Evolutionary conservation across 768 basidiomycete genomes (phyloP), one percentile per base, ranked within the genome.

Genomic region (Cyclocybe cylindracea): DNA sequence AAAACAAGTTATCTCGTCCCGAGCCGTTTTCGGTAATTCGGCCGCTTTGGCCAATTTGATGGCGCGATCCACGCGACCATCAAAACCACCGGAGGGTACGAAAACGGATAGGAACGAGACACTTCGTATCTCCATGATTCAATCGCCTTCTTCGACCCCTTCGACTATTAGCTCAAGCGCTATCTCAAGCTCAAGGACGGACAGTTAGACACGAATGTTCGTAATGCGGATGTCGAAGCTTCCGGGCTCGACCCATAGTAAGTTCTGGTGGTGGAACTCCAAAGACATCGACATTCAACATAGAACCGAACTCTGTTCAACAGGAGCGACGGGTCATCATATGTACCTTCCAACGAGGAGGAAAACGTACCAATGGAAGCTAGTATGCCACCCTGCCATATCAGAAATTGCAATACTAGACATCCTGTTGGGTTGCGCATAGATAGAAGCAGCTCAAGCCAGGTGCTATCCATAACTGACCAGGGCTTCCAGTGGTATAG

Each of bases 311-410:
- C 16, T 16, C 16, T 16, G 16, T 16, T 16, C 16, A 16, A 16
- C 1, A 16, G 16, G 16, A 16, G 16, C 16, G 16, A 16, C 16
- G 16, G 1, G 16, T 16, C 16, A 1, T 1, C 16, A 16, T 16
- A 16, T 16, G 16, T 16, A 16, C 16, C 16, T 16, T 16, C 16
- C n/a, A 1, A 16, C 16, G 16, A 16, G 7, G 18, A 34, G 18
- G 35, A 39, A 13, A 10, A 65, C 75, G 45, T 40, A 79, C 78
- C 80, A 78, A 57, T 80, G 78, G 54, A 80, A 78, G 37, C 74
- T 77, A 13, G 59, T 51, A 60, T 81, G 79, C 79, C 79, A 81
- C 3, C 78, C 78, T 2, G 58, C 74, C 9, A 56, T 65, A 61
- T 81, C 78, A 1, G 63, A 50, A 4, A 53, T 58, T 2, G 65